phyloP scores from a whole-genome alignment of 495 filamentous ascomycete genomes.

The Penicillium flavigenum region DNA sequence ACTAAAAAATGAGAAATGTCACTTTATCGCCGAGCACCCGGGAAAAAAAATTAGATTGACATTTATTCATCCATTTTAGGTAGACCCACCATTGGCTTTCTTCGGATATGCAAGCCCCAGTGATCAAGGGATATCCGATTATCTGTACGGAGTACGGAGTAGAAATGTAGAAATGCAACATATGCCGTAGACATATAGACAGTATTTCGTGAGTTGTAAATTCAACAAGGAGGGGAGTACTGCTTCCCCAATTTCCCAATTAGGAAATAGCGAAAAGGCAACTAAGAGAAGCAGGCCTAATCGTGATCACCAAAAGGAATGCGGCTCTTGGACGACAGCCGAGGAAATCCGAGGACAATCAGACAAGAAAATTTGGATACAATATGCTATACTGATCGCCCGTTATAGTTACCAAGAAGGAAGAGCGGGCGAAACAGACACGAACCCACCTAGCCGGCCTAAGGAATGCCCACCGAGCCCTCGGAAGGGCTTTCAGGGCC shows the following conservation, averaged over 20 bases:
- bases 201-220: not conserved
- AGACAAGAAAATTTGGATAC: not conserved
- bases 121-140: not conserved
- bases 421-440: constrained; percentile 9
- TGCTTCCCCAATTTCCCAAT: not conserved
- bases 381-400: constrained; percentile 15
- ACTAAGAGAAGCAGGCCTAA: constrained; percentile 3
- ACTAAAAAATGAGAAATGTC: constrained; percentile 1
- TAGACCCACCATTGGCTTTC: constrained; percentile 1
- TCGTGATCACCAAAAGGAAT: constrained; percentile 1
- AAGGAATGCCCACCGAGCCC: constrained; percentile 13
- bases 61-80: not conserved
- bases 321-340: constrained; percentile 9
- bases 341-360: not conserved
- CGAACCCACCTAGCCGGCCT: constrained; percentile 17
- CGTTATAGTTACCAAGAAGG: constrained; percentile 2
- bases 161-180: not conserved
- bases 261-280: not conserved
- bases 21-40: not conserved
- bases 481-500: constrained; percentile 9
- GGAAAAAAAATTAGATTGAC: constrained; percentile 2
- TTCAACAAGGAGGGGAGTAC: not conserved
- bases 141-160: not conserved
- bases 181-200: not conserved
- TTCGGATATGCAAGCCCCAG: not conserved